phyloP scores from a whole-genome alignment of 148 eudicot genomes.

The Vaccinium darrowii region DNA sequence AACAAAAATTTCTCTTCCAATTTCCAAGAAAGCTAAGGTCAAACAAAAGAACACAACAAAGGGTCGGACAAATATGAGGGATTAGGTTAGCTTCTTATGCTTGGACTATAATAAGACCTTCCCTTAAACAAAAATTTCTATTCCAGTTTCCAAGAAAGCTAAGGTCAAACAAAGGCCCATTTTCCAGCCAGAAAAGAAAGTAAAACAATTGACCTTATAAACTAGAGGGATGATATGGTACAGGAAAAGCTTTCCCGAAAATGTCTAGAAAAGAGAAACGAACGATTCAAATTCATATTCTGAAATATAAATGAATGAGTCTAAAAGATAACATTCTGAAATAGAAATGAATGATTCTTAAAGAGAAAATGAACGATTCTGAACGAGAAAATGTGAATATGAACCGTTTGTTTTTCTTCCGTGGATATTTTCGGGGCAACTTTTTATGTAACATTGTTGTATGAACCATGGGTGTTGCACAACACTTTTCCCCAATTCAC shows the following conservation, averaged over 20 bases:
- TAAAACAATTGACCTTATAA: neutral
- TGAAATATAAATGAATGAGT: too few relatives aligned
- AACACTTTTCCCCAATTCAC: neutral
- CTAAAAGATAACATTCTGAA: too few relatives aligned
- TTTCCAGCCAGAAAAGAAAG: neutral
- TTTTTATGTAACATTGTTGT: too few relatives aligned
- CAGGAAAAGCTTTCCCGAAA: too few relatives aligned
- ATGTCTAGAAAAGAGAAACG: too few relatives aligned
- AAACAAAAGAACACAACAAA: neutral
- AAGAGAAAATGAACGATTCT: too few relatives aligned
- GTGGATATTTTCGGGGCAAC: too few relatives aligned
- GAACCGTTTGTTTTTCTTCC: too few relatives aligned
- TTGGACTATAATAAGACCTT: neutral
- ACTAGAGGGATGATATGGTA: neutral
- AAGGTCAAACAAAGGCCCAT: conserved; percentile 1
- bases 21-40: neutral
- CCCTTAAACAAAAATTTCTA: neutral
- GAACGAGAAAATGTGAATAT: too few relatives aligned
- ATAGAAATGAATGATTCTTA: too few relatives aligned
- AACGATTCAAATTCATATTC: too few relatives aligned
- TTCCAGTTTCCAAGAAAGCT: neutral
- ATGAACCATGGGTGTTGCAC: neutral
- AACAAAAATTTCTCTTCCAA: neutral
- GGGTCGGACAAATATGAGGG: neutral
- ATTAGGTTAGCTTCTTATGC: conserved; percentile 8